These are phyloP conservation scores for Aspergillus ostianus DNA, from an alignment of 495 filamentous ascomycete species.

Conservation along the genomic window DNA sequence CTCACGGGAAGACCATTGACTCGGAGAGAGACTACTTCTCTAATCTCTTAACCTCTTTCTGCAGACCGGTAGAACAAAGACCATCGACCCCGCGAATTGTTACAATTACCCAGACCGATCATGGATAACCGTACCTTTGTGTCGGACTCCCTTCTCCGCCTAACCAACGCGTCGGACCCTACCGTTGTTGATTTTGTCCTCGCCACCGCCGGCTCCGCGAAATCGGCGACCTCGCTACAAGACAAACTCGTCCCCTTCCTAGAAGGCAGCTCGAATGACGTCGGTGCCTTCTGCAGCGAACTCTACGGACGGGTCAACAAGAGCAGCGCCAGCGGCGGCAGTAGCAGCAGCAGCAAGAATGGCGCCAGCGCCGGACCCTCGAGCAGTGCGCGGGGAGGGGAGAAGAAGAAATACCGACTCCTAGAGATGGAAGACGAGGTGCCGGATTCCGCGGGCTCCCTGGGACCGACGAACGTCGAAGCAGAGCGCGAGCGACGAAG, in stretches of 20 bases:
- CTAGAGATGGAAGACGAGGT: constrained; percentile 81
- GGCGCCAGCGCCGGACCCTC: constrained; percentile 4
- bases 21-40: background rate
- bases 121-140: constrained; percentile 48
- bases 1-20: background rate
- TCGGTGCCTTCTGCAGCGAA: constrained; percentile 52
- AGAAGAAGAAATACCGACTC: constrained; percentile 72
- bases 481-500: constrained; percentile 45
- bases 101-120: background rate
- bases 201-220: constrained; percentile 55
- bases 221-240: constrained; percentile 50
- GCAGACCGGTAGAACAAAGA: background rate
- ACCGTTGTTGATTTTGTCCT: constrained; percentile 63
- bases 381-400: constrained; percentile 17
- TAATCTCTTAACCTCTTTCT: background rate
- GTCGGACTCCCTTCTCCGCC: constrained; percentile 47
- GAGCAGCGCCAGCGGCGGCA: constrained; percentile 12
- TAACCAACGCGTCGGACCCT: constrained; percentile 59
- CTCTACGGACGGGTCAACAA: constrained; percentile 48
- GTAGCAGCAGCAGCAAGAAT: constrained; percentile 8
- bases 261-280: constrained; percentile 49
- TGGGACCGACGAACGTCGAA: constrained; percentile 52
- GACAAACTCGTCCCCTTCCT: constrained; percentile 55
- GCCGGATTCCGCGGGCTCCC: constrained; percentile 26
- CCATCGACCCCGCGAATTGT: no score